Conservation (phyloP, 73 alveolate genomes). For the Symbiodinium pilosum region DNA sequence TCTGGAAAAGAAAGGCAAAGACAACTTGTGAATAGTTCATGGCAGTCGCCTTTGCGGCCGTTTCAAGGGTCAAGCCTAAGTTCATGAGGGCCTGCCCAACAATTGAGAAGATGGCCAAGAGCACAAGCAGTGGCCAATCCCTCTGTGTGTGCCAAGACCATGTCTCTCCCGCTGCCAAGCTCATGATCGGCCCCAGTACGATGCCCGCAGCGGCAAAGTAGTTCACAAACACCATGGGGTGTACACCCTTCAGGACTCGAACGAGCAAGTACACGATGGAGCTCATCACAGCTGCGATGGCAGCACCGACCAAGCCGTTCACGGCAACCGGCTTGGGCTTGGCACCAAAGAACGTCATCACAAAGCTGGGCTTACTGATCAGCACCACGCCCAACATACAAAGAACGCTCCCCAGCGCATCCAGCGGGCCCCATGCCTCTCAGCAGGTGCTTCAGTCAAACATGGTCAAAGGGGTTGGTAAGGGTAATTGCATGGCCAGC, state of each 20-base stretch:
- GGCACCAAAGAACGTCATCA: slow-evolving; percentile 64
- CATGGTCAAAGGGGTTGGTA: no score
- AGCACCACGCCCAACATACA: slow-evolving; percentile 77
- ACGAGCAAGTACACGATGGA: slow-evolving; percentile 59
- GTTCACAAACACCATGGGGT: slow-evolving; percentile 86
- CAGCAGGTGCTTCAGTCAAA: no score
- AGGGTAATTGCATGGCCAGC: no score
- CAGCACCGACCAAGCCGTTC: slow-evolving; percentile 65
- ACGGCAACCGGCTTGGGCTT: slow-evolving; percentile 39
- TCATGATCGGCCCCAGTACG: slow-evolving; percentile 57
- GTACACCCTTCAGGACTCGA: slow-evolving; percentile 83
- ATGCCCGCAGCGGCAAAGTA: slow-evolving; percentile 92
- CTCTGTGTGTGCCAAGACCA: slow-evolving; percentile 82
- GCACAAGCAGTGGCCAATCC: slow-evolving; percentile 66
- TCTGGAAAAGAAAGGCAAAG: slow-evolving; percentile 57
- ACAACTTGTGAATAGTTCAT: slow-evolving; percentile 91
- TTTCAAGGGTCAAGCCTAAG: slow-evolving; percentile 62
- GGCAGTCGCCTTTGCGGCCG: slow-evolving; percentile 88
- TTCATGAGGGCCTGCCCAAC: slow-evolving; percentile 54
- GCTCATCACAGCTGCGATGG: slow-evolving; percentile 67
- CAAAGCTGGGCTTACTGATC: slow-evolving; percentile 81
- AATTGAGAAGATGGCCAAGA: slow-evolving; percentile 54
- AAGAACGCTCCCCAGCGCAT: slow-evolving; percentile 63
- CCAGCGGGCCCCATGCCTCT: slow-evolving; percentile 67
- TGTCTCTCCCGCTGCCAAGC: slow-evolving; percentile 54